Evolutionary conservation across 352 stramenopile genomes (phyloP).

Genomic region (Globisporangium nunn): DNA sequence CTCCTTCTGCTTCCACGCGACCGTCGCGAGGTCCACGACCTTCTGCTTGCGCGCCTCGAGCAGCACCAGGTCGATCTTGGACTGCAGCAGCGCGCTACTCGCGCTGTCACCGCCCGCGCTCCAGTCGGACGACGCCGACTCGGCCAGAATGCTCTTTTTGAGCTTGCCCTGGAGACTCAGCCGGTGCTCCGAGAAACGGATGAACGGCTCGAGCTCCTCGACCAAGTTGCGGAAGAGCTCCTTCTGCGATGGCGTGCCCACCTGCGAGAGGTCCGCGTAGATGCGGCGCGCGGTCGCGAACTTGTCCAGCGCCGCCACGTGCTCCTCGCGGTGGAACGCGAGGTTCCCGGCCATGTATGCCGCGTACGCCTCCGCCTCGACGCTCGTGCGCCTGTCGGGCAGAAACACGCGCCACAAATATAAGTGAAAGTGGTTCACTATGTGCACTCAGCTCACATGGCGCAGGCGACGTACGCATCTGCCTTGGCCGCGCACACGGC

Average conservation of each 20-base stretch:
- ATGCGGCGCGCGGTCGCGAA: constrained; percentile 78
- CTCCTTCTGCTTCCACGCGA: constrained; percentile 78
- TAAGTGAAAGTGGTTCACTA: not conserved
- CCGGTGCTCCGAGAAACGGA: constrained; percentile 81
- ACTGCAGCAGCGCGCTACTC: constrained; percentile 70
- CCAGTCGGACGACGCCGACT: constrained; percentile 39
- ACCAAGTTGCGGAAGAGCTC: constrained; percentile 66
- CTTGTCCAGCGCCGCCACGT: constrained; percentile 72
- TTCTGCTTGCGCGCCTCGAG: constrained; percentile 83
- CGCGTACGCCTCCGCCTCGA: constrained; percentile 85
- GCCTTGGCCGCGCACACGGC: constrained; percentile 67
- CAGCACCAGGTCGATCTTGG: constrained; percentile 80
- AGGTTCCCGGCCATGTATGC: constrained; percentile 87
- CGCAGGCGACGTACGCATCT: constrained; percentile 46
- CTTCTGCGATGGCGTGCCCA: constrained; percentile 75
- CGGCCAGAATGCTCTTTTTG: constrained; percentile 20
- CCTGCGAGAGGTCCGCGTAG: constrained; percentile 76
- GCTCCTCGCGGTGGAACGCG: constrained; percentile 84
- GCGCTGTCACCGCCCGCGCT: constrained; percentile 56
- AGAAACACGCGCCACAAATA: not conserved
- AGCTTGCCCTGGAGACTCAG: constrained; percentile 51
- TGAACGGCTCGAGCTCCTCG: constrained; percentile 77
- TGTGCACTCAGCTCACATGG: not conserved
- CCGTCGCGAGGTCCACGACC: constrained; percentile 68
- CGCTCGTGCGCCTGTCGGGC: constrained; percentile 54